A percentile compares a stretch with the other conserved stretches of the same genome.
Conservation (phyloP, 2,329 filamentous ascomycete genomes). For the Pseudocercospora fuligena region DNA sequence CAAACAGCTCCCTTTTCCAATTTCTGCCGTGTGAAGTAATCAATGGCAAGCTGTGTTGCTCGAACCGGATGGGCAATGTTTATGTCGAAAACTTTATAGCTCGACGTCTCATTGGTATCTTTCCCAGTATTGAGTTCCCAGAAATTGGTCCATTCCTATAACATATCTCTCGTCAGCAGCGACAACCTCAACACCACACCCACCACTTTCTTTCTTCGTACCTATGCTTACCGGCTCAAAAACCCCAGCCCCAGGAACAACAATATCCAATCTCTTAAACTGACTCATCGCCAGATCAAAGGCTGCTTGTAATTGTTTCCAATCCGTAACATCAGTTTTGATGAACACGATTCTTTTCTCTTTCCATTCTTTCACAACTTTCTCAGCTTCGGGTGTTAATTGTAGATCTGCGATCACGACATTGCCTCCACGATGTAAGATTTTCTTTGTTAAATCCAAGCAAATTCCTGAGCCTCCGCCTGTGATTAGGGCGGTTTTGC, state of each 20-base stretch:
- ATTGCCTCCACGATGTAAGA: slow-evolving; percentile 31
- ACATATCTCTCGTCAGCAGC: neutral
- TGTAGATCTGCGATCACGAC: slow-evolving; percentile 55
- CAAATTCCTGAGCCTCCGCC: slow-evolving; percentile 36
- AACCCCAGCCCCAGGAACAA: slow-evolving; percentile 49
- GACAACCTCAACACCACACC: too few relatives aligned
- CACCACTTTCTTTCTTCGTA: too few relatives aligned
- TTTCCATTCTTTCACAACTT: slow-evolving; percentile 30
- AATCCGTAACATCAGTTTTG: slow-evolving; percentile 53
- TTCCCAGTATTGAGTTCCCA: neutral
- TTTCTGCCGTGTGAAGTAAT: slow-evolving; percentile 41
- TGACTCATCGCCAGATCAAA: slow-evolving; percentile 51
- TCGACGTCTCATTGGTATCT: neutral
- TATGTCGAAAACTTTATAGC: slow-evolving; percentile 45
- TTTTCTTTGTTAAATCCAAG: slow-evolving; percentile 9
- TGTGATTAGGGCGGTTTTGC: slow-evolving; percentile 31
- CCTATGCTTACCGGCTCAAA: slow-evolving; percentile 44
- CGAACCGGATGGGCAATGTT: slow-evolving; percentile 52
- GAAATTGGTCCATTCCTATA: neutral
- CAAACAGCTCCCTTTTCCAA: neutral
- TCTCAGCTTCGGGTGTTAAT: slow-evolving; percentile 53
- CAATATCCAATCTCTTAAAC: slow-evolving; percentile 50
- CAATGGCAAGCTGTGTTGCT: slow-evolving; percentile 49
- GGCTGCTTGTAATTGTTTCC: slow-evolving; percentile 53
- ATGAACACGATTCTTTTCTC: slow-evolving; percentile 44